Evolutionary conservation across 257 asterid genomes (phyloP).

Genomic region (Lycium barbarum): DNA sequence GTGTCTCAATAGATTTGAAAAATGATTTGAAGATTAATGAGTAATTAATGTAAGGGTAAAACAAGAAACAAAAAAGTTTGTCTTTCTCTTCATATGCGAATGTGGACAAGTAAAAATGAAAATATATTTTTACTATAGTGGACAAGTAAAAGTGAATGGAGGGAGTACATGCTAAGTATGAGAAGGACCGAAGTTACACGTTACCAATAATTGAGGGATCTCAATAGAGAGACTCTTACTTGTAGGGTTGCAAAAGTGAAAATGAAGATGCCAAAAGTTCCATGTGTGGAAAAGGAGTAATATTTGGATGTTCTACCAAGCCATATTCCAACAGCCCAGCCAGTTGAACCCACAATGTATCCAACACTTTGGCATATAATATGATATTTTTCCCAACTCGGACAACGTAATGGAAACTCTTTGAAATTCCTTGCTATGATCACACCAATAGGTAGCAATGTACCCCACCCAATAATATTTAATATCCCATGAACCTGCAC

Average conservation of each 20-base stretch:
- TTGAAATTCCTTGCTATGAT: slow-evolving; percentile 59
- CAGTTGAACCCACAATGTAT: slow-evolving; percentile 51
- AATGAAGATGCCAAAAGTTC: slow-evolving; percentile 44
- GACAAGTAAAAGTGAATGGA: too few species aligned
- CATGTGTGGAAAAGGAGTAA: slow-evolving; percentile 48
- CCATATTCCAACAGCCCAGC: slow-evolving; percentile 61
- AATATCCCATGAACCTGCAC: slow-evolving; percentile 66
- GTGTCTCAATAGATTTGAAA: too few species aligned
- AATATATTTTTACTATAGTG: too few species aligned
- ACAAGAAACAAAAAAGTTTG: too few species aligned
- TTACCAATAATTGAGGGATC: too few species aligned
- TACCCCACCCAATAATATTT: slow-evolving; percentile 75
- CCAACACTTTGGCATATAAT: slow-evolving; percentile 51
- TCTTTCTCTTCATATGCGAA: too few species aligned
- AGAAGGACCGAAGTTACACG: too few species aligned
- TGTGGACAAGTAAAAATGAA: too few species aligned
- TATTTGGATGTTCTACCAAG: slow-evolving; percentile 49
- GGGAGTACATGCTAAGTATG: too few species aligned
- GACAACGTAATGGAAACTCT: slow-evolving; percentile 27
- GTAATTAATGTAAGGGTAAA: too few species aligned
- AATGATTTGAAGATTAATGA: too few species aligned
- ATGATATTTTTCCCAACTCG: slow-evolving; percentile 42
- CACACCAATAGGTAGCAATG: slow-evolving; percentile 59
- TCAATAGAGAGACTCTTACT: slow-evolving; percentile 35
- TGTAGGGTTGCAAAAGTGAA: slow-evolving; percentile 62